These are phyloP conservation scores for Ulmus americana DNA, from an alignment of 331 rosid species.

Conservation along the genomic window DNA sequence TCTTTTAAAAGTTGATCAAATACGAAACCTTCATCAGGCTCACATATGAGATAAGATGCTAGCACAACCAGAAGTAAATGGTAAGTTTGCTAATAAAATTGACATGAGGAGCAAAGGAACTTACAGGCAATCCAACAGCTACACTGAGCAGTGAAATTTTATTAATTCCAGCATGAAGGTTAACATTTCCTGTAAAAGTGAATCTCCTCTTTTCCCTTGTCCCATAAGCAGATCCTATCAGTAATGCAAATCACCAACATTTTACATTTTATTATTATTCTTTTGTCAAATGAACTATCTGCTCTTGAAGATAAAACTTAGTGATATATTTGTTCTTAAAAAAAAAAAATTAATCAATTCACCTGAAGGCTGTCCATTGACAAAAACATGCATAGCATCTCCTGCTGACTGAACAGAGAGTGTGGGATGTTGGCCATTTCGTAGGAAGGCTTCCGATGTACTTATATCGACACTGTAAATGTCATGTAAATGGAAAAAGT, in stretches of 20 bases:
- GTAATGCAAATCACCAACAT: neutral
- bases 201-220: conserved; percentile 42
- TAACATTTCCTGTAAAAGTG: conserved; percentile 45
- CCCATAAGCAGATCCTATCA: conserved; percentile 57
- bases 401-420: conserved; percentile 33
- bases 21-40: neutral
- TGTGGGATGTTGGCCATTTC: conserved; percentile 22
- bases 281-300: neutral
- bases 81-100: neutral
- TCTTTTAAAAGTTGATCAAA: neutral
- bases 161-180: conserved; percentile 52
- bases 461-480: conserved; percentile 28
- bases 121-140: conserved; percentile 66
- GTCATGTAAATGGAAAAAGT: conserved; percentile 5
- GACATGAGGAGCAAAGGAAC: conserved; percentile 23
- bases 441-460: conserved; percentile 35
- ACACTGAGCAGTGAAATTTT: conserved; percentile 63
- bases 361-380: conserved; percentile 36
- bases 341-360: neutral
- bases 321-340: neutral
- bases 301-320: neutral
- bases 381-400: conserved; percentile 33
- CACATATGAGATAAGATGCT: conserved; percentile 3
- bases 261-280: neutral
- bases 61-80: neutral